phyloP scores from a whole-genome alignment of 2,329 filamentous ascomycete species.

The Xylaria sp. region DNA sequence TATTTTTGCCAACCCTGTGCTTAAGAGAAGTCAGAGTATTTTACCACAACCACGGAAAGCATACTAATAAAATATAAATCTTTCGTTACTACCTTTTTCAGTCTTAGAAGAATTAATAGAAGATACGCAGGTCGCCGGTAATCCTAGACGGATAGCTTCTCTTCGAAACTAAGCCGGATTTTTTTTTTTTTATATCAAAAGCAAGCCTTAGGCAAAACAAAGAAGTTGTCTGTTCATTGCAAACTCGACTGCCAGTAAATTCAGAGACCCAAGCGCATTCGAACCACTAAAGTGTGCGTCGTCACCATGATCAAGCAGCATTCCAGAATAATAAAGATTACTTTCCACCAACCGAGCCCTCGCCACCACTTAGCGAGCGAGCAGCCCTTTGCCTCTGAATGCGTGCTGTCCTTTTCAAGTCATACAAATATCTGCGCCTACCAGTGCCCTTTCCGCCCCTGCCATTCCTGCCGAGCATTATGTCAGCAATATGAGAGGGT shows the following conservation, averaged over 20 bases:
- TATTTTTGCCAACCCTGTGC: no score
- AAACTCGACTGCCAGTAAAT: neutral
- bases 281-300: neutral
- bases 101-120: no score
- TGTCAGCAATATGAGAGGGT: conserved; percentile 12
- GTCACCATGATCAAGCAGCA: neutral
- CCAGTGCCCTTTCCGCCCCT: conserved; percentile 15
- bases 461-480: conserved; percentile 12
- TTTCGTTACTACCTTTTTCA: no score
- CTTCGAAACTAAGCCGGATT: no score
- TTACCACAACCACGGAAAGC: neutral
- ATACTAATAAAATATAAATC: no score
- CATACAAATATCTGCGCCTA: conserved; percentile 28
- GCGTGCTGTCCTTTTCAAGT: conserved; percentile 21
- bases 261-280: no score
- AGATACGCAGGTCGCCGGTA: neutral
- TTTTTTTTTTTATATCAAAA: no score
- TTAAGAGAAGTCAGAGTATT: neutral
- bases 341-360: neutral
- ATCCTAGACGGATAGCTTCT: no score
- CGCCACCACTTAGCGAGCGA: conserved; percentile 11
- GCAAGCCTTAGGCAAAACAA: no score
- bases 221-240: neutral
- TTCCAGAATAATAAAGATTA: no score
- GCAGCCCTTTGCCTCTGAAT: conserved; percentile 9